Evolutionary conservation across 1,284 basidiomycete species (phyloP).

Genomic region (Coniophora puteana): DNA sequence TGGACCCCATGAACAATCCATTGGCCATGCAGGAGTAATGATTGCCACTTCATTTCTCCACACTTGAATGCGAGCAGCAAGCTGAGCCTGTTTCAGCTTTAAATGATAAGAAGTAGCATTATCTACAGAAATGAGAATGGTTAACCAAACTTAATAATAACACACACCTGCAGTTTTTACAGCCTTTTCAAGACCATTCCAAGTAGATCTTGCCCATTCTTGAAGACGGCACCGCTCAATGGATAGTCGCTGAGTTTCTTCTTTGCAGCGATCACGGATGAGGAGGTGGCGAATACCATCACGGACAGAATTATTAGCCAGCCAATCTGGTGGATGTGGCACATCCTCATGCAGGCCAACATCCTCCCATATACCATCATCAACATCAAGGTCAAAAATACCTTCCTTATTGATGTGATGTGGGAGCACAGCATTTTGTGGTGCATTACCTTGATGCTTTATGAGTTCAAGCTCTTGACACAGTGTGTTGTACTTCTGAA

Average conservation of each 20-base stretch:
- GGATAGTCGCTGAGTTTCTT: constrained; percentile 11
- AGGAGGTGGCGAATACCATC: constrained; percentile 12
- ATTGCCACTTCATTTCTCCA: constrained; percentile 1
- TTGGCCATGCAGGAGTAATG: not conserved
- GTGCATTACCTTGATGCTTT: constrained; percentile 1
- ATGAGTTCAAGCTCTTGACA: not conserved
- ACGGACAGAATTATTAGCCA: constrained; percentile 10
- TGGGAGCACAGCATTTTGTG: not conserved
- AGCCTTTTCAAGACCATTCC: not conserved
- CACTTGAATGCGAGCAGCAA: not conserved
- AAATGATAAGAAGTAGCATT: not conserved
- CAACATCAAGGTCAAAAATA: constrained; percentile 20
- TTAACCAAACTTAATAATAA: not conserved
- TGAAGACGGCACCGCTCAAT: constrained; percentile 10
- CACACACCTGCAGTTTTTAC: not conserved
- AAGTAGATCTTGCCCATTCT: constrained; percentile 13
- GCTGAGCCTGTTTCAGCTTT: not conserved
- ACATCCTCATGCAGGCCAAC: constrained; percentile 19
- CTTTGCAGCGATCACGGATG: constrained; percentile 11
- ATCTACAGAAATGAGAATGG: not conserved
- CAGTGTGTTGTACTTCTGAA: not conserved
- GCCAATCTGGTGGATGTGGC: constrained; percentile 4
- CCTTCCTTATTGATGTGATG: constrained; percentile 1
- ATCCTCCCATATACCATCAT: constrained; percentile 27
- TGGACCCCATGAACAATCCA: constrained; percentile 1